phyloP scores from a whole-genome alignment of 179 eudicot species.

The Corrigiola litoralis region DNA sequence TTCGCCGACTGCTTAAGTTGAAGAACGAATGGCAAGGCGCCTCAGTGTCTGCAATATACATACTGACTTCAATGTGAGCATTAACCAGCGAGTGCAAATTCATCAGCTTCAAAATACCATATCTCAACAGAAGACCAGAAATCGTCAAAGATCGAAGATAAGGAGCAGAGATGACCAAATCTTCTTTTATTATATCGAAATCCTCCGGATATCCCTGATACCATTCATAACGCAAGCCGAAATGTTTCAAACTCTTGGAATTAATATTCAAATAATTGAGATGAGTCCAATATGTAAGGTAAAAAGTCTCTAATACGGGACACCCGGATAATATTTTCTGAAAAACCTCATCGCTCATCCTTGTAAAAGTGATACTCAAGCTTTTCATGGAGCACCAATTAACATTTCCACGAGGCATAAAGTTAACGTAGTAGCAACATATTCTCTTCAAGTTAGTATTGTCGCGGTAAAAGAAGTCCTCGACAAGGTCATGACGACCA shows the following conservation, averaged over 20 bases:
- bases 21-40: not conserved
- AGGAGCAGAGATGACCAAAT: not conserved
- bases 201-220: too few species aligned
- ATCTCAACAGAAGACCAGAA: not conserved
- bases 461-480: not conserved
- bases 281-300: not conserved
- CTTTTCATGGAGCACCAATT: not conserved
- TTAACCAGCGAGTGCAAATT: not conserved
- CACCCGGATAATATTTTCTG: constrained; percentile 1
- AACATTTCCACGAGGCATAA: not conserved
- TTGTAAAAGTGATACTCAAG: not conserved
- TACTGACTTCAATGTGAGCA: not conserved
- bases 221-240: not conserved
- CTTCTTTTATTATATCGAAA: not conserved
- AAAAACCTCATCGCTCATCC: not conserved
- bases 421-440: not conserved
- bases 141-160: not conserved
- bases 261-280: not conserved
- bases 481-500: not conserved
- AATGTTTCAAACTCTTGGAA: not conserved
- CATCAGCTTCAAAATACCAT: not conserved
- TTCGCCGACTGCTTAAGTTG: not conserved
- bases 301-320: not conserved
- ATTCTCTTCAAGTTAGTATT: not conserved
- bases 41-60: not conserved